Evolutionary conservation across 2,329 filamentous ascomycete species (phyloP).

Genomic region (Blastomyces silverae): DNA sequence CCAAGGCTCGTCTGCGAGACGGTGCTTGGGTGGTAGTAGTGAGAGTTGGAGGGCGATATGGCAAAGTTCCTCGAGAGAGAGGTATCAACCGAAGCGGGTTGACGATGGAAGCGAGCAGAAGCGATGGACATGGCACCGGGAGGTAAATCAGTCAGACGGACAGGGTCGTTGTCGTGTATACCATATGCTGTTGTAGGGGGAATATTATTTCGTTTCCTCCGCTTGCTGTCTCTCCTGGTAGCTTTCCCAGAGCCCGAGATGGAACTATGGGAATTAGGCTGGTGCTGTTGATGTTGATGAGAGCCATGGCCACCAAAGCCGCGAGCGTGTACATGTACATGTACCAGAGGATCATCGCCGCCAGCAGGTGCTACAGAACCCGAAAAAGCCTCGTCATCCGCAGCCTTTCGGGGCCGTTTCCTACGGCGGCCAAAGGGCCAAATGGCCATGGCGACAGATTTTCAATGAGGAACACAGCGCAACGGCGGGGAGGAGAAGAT

Average conservation of each 20-base stretch:
- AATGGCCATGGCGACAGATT: constrained; percentile 56
- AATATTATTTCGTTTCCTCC: constrained; percentile 27
- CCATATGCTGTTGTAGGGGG: constrained; percentile 1
- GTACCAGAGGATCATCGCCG: constrained; percentile 14
- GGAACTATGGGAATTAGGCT: constrained; percentile 15
- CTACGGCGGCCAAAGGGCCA: constrained; percentile 76
- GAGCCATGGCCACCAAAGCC: constrained; percentile 27
- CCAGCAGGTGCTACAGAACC: constrained; percentile 16
- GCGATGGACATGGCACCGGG: constrained; percentile 13
- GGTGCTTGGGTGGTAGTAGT: constrained; percentile 20
- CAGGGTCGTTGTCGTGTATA: constrained; percentile 16
- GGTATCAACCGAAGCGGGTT: constrained; percentile 24
- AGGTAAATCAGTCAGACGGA: constrained; percentile 16
- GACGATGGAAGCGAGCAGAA: constrained; percentile 18
- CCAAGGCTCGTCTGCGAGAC: constrained; percentile 35
- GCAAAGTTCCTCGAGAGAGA: constrained; percentile 20
- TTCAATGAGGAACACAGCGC: constrained; percentile 24
- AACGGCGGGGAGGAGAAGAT: too few relatives aligned
- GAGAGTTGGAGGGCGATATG: constrained; percentile 12
- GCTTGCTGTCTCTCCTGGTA: constrained; percentile 30
- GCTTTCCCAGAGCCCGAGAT: constrained; percentile 20
- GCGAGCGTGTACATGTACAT: constrained; percentile 27
- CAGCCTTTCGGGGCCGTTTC: constrained; percentile 57
- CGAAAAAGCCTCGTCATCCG: constrained; percentile 45
- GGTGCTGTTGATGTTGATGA: neutral